Conservation (phyloP, 345 rosid genomes). For the Eucalyptus camaldulensis region DNA sequence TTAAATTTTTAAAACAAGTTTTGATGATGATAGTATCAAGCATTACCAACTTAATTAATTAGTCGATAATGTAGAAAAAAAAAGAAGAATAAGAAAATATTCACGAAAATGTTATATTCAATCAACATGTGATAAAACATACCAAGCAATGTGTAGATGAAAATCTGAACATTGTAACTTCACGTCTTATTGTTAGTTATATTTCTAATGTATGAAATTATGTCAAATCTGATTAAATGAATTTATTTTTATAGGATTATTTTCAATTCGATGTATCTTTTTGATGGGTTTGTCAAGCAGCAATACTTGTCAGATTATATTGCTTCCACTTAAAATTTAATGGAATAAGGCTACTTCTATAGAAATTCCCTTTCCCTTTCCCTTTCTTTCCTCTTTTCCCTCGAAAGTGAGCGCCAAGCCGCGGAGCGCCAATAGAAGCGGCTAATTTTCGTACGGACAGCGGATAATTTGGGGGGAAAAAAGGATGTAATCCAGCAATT, state of each 20-base stretch:
- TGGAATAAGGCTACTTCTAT: neutral
- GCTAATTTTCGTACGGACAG: conserved; percentile 6
- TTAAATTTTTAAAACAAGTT: neutral
- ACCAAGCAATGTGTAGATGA: neutral
- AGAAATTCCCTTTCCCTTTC: neutral
- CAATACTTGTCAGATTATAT: neutral
- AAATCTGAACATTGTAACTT: rapidly evolving
- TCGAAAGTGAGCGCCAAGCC: conserved; percentile 3
- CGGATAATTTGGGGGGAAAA: neutral
- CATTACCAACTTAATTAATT: neutral
- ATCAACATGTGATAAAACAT: neutral
- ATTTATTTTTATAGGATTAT: too few species aligned
- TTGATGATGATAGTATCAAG: neutral
- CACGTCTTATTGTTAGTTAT: neutral
- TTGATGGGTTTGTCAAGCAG: too few species aligned
- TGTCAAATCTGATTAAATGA: neutral
- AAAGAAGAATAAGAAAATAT: neutral
- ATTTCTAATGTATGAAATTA: rapidly evolving
- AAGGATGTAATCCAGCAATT: neutral
- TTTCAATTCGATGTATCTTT: too few species aligned
- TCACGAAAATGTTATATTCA: neutral
- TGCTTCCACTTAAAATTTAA: neutral
- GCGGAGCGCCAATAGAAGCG: conserved; percentile 1
- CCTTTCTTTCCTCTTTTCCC: neutral
- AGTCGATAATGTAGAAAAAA: neutral